Evolutionary conservation across 345 rosid genomes (phyloP), one percentile per base, ranked within the genome.

Genomic region (Ceriops zippeliana): DNA sequence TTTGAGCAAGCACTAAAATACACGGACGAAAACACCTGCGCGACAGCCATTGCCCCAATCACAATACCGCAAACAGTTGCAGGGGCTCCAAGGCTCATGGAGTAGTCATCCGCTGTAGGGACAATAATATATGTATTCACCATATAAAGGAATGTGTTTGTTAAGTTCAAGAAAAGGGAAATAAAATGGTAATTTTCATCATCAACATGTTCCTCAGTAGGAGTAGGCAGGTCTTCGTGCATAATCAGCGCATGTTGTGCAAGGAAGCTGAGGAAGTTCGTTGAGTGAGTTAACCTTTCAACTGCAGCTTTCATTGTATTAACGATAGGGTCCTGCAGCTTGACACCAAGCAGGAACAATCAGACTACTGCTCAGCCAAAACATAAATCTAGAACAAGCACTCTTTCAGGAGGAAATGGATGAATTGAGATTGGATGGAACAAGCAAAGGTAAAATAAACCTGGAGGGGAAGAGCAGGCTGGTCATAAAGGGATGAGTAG

Each of bases 1-100:
- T 96, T 96, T 70, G 99, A 96, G 97, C 98, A 96, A 6, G 96
- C 98, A 73, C 98, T 96, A 77, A 92, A 92, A 80, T 96, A 96
- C 67, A 92, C 92, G 0, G 98, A 96, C 46, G 99, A 96, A 79
- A 96, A 96, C 62, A 96, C 83, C 81, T 96, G 97, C n/a, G 98
- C 99, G 67, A 92, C 88, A 37, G 98, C 99, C 98, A 96, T 96
- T 70, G 99, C 84, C 67, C 99, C 99, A 66, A 96, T 92, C 47
- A 96, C 97, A 73, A 90, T 51, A 81, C 99, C 99, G 57, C 99
- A 96, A 83, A 96, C 98, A 27, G 99, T 96, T 68, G 99, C 96
- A 63, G 99, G 91, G 63, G 99, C 98, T 62, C 96, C 97, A 72
- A 91, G 99, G 77, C 93, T 85, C 83, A 78, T 73, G 0, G 99